phyloP scores from a whole-genome alignment of 768 basidiomycete species.

The Naganishia onofrii region DNA sequence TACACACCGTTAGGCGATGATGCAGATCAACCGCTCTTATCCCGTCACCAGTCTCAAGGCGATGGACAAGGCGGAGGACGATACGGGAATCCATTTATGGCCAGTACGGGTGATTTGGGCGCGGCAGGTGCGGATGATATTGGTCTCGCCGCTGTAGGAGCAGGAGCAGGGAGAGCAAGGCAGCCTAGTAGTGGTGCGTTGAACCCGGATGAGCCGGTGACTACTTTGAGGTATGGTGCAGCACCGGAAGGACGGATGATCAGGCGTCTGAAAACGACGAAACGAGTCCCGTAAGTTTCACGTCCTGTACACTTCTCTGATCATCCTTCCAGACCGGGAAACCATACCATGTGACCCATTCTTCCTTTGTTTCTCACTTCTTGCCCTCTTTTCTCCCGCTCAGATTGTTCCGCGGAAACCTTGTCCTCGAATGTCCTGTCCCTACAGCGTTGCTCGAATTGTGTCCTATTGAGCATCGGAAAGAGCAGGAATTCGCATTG shows the following conservation, averaged over 20 bases:
- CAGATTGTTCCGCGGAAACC: slow-evolving; percentile 60
- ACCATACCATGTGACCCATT: too few relatives aligned
- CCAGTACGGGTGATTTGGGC: slow-evolving; percentile 7
- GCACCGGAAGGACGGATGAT: slow-evolving; percentile 70
- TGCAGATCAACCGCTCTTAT: slow-evolving; percentile 27
- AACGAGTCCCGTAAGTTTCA: slow-evolving; percentile 67
- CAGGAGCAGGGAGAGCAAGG: not conserved
- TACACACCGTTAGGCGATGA: slow-evolving; percentile 21
- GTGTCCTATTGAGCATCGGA: slow-evolving; percentile 63
- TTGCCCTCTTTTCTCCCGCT: not conserved
- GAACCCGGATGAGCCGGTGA: slow-evolving; percentile 45
- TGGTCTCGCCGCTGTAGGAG: not conserved
- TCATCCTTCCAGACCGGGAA: too few relatives aligned
- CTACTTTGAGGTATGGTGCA: slow-evolving; percentile 71
- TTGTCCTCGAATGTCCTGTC: slow-evolving; percentile 78
- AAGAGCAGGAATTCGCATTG: slow-evolving; percentile 79
- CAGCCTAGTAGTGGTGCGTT: not conserved
- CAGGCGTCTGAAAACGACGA: slow-evolving; percentile 83
- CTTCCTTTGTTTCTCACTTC: not conserved
- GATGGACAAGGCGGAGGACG: not conserved
- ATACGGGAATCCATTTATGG: slow-evolving; percentile 28
- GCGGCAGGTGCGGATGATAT: not conserved
- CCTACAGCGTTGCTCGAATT: slow-evolving; percentile 81
- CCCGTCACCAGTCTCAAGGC: not conserved
- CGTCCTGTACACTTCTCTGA: too few relatives aligned